These are phyloP conservation scores for Raffaelea deltoideospora DNA, from an alignment of 2,329 filamentous ascomycete genomes.

Conservation along the genomic window DNA sequence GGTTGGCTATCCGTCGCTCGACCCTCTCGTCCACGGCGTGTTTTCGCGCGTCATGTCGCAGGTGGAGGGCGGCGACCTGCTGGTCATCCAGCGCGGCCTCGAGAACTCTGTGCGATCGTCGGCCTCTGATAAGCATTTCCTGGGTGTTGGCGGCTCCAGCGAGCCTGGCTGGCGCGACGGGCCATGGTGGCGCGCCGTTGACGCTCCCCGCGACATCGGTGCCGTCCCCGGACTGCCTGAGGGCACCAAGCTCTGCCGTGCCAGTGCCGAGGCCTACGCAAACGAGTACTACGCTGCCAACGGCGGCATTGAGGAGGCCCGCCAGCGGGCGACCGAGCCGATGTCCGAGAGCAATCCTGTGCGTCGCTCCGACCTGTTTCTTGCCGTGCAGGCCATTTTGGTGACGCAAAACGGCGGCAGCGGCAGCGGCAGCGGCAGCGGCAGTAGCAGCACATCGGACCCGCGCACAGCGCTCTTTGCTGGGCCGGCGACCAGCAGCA, in stretches of 20 bases:
- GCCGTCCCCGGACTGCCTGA: conserved; percentile 67
- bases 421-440: too few relatives aligned
- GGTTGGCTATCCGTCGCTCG: conserved; percentile 82
- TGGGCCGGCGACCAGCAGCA: conserved; percentile 15
- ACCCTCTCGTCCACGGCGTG: conserved; percentile 79
- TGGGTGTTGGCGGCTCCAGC: conserved; percentile 21
- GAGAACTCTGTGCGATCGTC: conserved; percentile 56
- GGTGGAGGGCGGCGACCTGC: conserved; percentile 87
- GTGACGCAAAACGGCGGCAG: not conserved
- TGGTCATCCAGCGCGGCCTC: conserved; percentile 86
- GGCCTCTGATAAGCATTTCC: conserved; percentile 14
- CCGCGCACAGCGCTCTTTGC: conserved; percentile 47
- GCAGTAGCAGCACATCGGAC: not conserved
- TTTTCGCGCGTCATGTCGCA: conserved; percentile 98
- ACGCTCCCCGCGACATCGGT: conserved; percentile 58
- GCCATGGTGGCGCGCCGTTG: conserved; percentile 80
- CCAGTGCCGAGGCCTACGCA: conserved; percentile 77
- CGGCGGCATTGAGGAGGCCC: conserved; percentile 64
- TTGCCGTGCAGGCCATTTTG: conserved; percentile 75
- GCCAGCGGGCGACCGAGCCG: conserved; percentile 62
- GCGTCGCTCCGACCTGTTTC: conserved; percentile 84
- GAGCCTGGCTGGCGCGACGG: conserved; percentile 75
- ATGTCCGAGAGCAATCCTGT: conserved; percentile 78
- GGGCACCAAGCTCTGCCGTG: conserved; percentile 81
- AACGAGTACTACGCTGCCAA: conserved; percentile 65